Percentiles rank a stretch among this genome's conserved stretches.
Evolutionary conservation across 805 yeast species (phyloP).

Genomic region (Metschnikowia rubicola): DNA sequence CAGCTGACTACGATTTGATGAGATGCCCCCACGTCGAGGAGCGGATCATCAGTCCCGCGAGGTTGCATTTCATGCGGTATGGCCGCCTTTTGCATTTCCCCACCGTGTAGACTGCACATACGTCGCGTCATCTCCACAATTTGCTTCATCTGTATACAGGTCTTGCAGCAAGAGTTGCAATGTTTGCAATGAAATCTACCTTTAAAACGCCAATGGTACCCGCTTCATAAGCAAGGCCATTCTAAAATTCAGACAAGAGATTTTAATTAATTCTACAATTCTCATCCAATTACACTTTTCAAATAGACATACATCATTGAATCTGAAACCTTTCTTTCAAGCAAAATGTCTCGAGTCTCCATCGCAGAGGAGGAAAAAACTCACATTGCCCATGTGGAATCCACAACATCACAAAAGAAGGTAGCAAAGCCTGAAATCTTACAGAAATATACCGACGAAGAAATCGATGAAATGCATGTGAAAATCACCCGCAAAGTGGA

Average conservation of each 20-base stretch:
- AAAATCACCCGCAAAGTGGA: constrained; percentile 48
- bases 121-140: constrained; percentile 1
- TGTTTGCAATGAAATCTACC: not conserved
- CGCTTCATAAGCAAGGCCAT: not conserved
- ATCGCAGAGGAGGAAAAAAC: constrained; percentile 7
- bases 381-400: constrained; percentile 10
- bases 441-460: constrained; percentile 33
- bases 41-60: not conserved
- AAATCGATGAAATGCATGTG: constrained; percentile 40
- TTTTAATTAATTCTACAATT: no score
- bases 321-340: no score
- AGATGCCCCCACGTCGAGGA: not conserved
- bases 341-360: constrained; percentile 1
- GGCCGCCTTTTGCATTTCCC: not conserved
- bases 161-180: not conserved
- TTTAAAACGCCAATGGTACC: not conserved
- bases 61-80: not conserved
- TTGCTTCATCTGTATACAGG: not conserved
- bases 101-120: not conserved
- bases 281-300: no score
- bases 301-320: no score
- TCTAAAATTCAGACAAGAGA: not conserved
- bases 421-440: constrained; percentile 31
- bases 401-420: not conserved
- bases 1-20: not conserved